Conservation (phyloP, 345 rosid genomes). For the Pistacia atlantica region DNA sequence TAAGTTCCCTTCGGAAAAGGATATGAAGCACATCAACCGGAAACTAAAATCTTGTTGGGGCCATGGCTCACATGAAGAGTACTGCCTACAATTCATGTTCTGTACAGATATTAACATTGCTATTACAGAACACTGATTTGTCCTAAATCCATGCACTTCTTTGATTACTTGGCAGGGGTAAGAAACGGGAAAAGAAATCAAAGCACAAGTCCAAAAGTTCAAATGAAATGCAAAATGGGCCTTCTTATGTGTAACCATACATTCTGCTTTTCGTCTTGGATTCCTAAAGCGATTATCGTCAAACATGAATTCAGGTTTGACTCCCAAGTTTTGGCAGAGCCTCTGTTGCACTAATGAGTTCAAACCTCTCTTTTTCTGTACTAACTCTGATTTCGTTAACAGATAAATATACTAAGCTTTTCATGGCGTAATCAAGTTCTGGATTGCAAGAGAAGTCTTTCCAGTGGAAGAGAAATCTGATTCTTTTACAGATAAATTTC, state of each 20-base stretch:
- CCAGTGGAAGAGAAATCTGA: neutral
- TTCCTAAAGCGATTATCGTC: neutral
- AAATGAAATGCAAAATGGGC: conserved; percentile 43
- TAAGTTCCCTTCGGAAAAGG: conserved; percentile 86
- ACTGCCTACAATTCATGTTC: conserved; percentile 23
- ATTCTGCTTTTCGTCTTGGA: conserved; percentile 2
- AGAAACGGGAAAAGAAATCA: conserved; percentile 91
- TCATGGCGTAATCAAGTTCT: neutral
- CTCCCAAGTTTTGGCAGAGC: too few species aligned
- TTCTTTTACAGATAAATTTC: neutral
- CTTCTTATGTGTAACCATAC: conserved; percentile 23
- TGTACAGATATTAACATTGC: neutral
- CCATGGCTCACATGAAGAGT: conserved; percentile 83
- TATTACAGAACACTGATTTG: neutral
- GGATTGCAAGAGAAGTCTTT: neutral
- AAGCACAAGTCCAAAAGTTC: conserved; percentile 77
- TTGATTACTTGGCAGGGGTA: conserved; percentile 43
- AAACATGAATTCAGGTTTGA: neutral
- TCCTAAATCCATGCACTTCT: conserved; percentile 5
- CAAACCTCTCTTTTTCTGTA: neutral
- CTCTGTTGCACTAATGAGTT: too few species aligned
- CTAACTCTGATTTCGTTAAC: neutral
- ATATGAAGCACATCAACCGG: conserved; percentile 94
- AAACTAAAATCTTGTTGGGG: conserved; percentile 94
- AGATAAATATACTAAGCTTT: neutral